phyloP scores from a whole-genome alignment of 179 eudicot species.

The Gypsophila paniculata region DNA sequence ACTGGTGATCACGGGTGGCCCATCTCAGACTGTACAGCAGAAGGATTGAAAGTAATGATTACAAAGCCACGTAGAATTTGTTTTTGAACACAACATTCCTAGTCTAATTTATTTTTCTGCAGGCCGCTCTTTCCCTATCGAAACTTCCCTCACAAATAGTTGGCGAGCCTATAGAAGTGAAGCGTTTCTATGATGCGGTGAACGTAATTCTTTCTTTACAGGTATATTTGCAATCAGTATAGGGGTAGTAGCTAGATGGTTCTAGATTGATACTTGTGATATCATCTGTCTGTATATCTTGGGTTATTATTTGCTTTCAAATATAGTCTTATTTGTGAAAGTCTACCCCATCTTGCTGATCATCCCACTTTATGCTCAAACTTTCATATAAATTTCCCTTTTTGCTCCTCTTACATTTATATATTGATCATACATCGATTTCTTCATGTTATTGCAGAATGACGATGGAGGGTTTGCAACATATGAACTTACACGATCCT shows the following conservation, averaged over 20 bases:
- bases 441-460: conserved; percentile 44
- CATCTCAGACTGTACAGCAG: conserved; percentile 50
- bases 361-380: neutral
- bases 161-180: conserved; percentile 71
- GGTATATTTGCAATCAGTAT: conserved; percentile 40
- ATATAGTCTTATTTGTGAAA: neutral
- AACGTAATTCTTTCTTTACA: conserved; percentile 82
- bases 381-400: neutral
- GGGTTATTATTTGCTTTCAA: neutral
- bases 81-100: conserved; percentile 5
- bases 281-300: neutral
- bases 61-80: neutral
- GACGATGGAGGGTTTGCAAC: conserved; percentile 70
- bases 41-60: conserved; percentile 44
- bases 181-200: conserved; percentile 67
- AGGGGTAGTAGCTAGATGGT: no score
- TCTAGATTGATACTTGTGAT: no score
- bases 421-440: conserved; percentile 9
- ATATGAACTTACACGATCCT: conserved; percentile 83
- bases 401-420: neutral
- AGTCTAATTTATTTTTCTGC: conserved; percentile 25
- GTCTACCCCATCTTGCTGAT: neutral
- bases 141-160: conserved; percentile 64
- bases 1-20: conserved; percentile 56
- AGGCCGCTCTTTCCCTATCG: conserved; percentile 73